Base-by-base conservation (phyloP, 345 rosid species). In the Litchi chinensis region DNA sequence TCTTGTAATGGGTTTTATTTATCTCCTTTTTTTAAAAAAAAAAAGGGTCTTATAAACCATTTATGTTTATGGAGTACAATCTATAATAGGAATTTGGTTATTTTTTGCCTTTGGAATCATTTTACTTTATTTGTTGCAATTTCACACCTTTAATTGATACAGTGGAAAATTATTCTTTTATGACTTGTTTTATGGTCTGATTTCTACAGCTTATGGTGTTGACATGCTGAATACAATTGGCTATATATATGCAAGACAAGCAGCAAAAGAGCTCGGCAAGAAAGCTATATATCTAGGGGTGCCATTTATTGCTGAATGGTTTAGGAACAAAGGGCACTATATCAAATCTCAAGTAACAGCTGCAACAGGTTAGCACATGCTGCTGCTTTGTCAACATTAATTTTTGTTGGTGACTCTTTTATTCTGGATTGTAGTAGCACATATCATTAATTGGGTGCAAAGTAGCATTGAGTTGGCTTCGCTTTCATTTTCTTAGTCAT, bases 321-420 rank as follows among this genome's bases (percentile, higher is more conserved):
- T 95, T 82, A 92, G 99, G 86, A 92, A 91, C 85, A 93, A 95
- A 84, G 99, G 98, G 59, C 99, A 95, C 73, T 89, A 82, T 77
- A 91, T 93, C 76, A 96, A 96, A 86, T 96, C 99, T 81, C 98
- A 93, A 91, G 97, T 96, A 57, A 96, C 98, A 69, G 99, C 99
- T 65, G 97, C 98, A 50, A 94, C 98, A 84, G 99, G 99, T 96
- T 79, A 80, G 89, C 82, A 65, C 24, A 64, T 77, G 74, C 70
- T 68, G 65, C 54, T 67, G 56, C 48, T 71, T 73, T 73, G 65
- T 68, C 39, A 79, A 40, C 59, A 66, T 50, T 52, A 65, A 76
- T 68, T 50, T 50, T 8, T 19, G 37, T 50, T 79, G 44, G 46
- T 62, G 46, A 69, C 76, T 41, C 22, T 54, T 74, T 74, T 24